Evolutionary conservation across 2,329 filamentous ascomycete species (phyloP).

Genomic region (Fusarium circinatum): DNA sequence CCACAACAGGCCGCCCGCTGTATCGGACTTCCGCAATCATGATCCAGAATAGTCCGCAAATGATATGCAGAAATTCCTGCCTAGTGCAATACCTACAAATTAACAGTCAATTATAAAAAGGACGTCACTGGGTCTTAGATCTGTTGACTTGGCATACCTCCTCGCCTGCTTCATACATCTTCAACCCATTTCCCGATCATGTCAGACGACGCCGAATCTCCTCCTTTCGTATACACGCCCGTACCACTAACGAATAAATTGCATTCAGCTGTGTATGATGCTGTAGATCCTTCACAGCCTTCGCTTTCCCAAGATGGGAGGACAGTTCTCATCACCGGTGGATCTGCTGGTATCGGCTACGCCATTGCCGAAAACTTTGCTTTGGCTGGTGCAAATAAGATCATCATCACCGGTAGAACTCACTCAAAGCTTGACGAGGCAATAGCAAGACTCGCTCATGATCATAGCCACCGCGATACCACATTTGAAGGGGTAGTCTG

Average conservation of each 20-base stretch:
- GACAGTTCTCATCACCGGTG: background rate
- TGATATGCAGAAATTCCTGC: too few species aligned
- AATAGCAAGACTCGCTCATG: background rate
- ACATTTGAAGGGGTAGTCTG: background rate
- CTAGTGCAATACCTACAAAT: background rate
- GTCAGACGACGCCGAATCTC: background rate
- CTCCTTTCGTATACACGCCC: background rate
- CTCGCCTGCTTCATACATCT: too few species aligned
- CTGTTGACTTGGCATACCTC: background rate
- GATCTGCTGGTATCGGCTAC: background rate
- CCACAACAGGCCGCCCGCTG: background rate
- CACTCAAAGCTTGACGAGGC: background rate
- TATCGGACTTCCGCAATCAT: background rate
- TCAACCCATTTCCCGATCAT: background rate
- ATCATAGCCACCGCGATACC: rapidly evolving
- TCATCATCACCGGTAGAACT: background rate
- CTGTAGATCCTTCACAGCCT: background rate
- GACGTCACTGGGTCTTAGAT: background rate
- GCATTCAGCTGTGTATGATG: background rate
- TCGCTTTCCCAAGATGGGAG: background rate
- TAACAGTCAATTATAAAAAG: background rate
- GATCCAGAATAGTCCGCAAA: background rate
- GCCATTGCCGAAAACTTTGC: background rate
- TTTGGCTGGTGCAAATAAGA: background rate
- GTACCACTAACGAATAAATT: background rate